Conservation (phyloP, 1,284 basidiomycete species). For the Blastosporella zonata region DNA sequence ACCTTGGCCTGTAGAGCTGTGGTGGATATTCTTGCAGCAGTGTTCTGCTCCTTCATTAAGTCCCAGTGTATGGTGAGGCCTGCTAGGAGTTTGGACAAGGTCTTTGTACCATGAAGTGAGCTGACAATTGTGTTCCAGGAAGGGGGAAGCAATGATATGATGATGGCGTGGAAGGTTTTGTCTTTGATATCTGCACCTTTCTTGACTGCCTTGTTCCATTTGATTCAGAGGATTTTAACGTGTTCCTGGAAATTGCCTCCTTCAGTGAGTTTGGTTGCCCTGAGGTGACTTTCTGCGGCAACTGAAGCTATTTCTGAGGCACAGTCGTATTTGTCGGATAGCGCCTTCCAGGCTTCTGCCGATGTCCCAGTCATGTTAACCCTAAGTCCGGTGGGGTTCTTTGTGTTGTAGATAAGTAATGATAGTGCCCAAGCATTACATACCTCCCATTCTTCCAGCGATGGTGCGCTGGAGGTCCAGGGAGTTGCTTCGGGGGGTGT, state of each 20-base stretch:
- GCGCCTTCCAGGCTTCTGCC: conserved; percentile 20
- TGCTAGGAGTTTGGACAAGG: not conserved
- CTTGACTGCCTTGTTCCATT: not conserved
- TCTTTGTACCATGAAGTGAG: not conserved
- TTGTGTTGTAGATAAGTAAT: conserved; percentile 19
- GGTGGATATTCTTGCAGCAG: not conserved
- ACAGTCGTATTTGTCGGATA: conserved; percentile 9
- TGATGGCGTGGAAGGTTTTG: not conserved
- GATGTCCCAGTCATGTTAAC: conserved; percentile 20
- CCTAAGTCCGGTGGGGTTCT: conserved; percentile 21
- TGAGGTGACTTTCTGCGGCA: conserved; percentile 6
- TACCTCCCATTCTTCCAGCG: conserved; percentile 15
- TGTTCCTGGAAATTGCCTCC: conserved; percentile 12
- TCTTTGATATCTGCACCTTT: not conserved
- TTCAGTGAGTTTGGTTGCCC: conserved; percentile 8
- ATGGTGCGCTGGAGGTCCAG: too few relatives aligned
- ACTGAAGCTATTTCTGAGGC: conserved; percentile 10
- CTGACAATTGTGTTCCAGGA: not conserved
- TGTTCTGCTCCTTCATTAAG: not conserved
- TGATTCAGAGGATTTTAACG: too few relatives aligned
- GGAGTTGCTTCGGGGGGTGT: too few relatives aligned
- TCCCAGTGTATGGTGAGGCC: not conserved
- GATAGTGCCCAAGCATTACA: conserved; percentile 18
- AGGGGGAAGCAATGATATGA: not conserved
- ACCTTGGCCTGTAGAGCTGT: not conserved